Conservation (phyloP, 305 asterid genomes). For the Fraxinus dipetala region DNA sequence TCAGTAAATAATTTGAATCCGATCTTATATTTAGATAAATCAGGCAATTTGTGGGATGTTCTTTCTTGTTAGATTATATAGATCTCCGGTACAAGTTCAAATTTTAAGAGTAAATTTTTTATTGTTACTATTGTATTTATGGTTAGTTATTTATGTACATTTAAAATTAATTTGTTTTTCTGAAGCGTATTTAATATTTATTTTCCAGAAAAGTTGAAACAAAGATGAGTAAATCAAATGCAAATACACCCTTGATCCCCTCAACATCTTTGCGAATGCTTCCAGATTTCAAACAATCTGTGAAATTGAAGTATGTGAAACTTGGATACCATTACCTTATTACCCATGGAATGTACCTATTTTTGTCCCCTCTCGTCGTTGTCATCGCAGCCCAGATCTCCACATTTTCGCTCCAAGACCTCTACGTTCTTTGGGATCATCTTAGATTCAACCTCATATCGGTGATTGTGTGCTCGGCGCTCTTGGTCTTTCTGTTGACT, state of each 20-base stretch:
- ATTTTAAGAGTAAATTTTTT: neutral
- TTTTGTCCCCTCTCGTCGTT: slow-evolving; percentile 33
- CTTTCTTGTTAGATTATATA: neutral
- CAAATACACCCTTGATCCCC: slow-evolving; percentile 17
- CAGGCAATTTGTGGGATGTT: neutral
- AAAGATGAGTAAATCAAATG: slow-evolving; percentile 16
- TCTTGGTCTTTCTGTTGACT: slow-evolving; percentile 37
- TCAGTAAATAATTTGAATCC: neutral
- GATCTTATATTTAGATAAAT: neutral
- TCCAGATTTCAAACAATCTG: slow-evolving; percentile 43
- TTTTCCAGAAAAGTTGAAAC: slow-evolving; percentile 1
- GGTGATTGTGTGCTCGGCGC: slow-evolving; percentile 30
- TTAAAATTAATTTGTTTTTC: neutral
- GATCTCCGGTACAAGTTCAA: neutral
- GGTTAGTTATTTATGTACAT: neutral
- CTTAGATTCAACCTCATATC: slow-evolving; percentile 41
- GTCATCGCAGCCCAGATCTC: slow-evolving; percentile 37
- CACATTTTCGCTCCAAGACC: slow-evolving; percentile 32
- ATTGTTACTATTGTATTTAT: neutral
- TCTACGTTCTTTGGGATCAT: slow-evolving; percentile 38
- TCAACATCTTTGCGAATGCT: slow-evolving; percentile 22
- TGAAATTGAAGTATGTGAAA: slow-evolving; percentile 44
- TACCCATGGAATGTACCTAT: slow-evolving; percentile 46
- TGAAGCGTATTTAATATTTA: neutral
- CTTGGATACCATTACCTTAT: slow-evolving; percentile 44